Evolutionary conservation across 225 moss, liverwort and hornwort species (phyloP).

Genomic region (Marchantia paleacea): DNA sequence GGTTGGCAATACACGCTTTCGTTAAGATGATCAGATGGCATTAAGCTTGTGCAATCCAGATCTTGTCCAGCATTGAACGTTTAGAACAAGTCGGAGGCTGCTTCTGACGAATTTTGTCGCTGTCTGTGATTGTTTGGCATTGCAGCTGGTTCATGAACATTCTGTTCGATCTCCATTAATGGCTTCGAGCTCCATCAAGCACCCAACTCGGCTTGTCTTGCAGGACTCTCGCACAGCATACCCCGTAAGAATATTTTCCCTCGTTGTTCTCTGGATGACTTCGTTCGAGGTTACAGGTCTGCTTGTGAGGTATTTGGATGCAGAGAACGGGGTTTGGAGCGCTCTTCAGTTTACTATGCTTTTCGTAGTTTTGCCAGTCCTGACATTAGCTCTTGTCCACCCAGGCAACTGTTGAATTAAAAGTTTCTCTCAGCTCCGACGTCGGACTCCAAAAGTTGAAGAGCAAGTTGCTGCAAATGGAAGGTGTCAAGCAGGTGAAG

Average conservation of each 20-base stretch:
- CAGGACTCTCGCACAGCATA: conserved; percentile 15
- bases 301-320: background rate
- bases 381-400: background rate
- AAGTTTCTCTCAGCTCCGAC: conserved; percentile 21
- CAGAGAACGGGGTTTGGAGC: background rate
- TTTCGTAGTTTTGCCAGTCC: too few relatives aligned
- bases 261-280: background rate
- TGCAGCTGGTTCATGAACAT: conserved; percentile 15
- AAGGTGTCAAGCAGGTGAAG: conserved; percentile 18
- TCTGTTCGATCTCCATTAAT: background rate
- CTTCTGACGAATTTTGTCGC: background rate
- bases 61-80: too few relatives aligned
- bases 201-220: conserved; percentile 3
- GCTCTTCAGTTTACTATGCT: background rate
- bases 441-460: conserved; percentile 13
- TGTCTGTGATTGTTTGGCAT: background rate
- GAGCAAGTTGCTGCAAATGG: conserved; percentile 23
- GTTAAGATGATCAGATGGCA: background rate
- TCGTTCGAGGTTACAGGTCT: background rate
- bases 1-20: background rate
- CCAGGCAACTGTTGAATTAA: conserved; percentile 17
- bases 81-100: too few relatives aligned
- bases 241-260: background rate
- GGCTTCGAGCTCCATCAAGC: conserved; percentile 18
- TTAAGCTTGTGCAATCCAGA: too few relatives aligned